phyloP scores from a whole-genome alignment of 2,329 filamentous ascomycete species.

The Calonectria pauciramosa region DNA sequence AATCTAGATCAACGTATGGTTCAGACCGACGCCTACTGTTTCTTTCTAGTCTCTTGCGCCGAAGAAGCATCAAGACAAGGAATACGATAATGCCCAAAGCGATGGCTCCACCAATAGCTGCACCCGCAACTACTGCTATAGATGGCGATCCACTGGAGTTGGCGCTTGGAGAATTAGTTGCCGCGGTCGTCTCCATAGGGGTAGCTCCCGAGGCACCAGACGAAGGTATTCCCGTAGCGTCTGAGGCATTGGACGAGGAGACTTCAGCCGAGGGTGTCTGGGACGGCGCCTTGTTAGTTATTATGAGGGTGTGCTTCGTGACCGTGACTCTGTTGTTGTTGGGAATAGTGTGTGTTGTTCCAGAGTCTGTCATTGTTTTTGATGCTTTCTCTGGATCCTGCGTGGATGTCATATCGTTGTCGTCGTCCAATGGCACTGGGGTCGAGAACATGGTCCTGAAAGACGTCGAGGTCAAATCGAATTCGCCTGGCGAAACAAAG shows the following conservation, averaged over 20 bases:
- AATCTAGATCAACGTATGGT: constrained; percentile 16
- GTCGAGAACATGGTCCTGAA: constrained; percentile 10
- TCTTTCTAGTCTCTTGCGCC: constrained; percentile 31
- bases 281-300: constrained; percentile 43
- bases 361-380: constrained; percentile 52
- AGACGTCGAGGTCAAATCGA: neutral
- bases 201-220: constrained; percentile 22
- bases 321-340: constrained; percentile 52
- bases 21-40: neutral
- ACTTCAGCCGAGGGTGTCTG: constrained; percentile 24
- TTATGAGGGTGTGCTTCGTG: constrained; percentile 51
- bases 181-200: constrained; percentile 25
- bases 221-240: constrained; percentile 16
- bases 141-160: constrained; percentile 35
- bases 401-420: constrained; percentile 3
- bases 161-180: neutral
- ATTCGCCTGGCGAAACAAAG: neutral
- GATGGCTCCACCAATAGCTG: constrained; percentile 47
- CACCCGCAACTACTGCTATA: constrained; percentile 51
- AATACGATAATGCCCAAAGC: constrained; percentile 45
- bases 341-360: constrained; percentile 53
- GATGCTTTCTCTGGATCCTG: constrained; percentile 16
- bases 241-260: constrained; percentile 18
- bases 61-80: constrained; percentile 38
- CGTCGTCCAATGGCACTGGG: neutral